Conservation (phyloP, 2,329 filamentous ascomycete species). For the Fusarium dlaminii region DNA sequence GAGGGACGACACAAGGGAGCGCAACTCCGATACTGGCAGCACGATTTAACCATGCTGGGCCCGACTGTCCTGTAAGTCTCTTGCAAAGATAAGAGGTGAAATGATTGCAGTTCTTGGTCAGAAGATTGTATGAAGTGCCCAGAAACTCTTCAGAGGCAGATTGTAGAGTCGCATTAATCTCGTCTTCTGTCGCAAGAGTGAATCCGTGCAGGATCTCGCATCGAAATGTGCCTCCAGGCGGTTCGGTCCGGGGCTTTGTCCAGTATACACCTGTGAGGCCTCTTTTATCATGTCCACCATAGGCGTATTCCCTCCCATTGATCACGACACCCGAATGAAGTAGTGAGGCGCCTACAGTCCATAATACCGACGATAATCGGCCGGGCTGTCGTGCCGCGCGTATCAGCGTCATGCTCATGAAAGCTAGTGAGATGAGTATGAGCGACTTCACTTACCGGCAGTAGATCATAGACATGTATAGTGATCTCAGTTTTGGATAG, state of each 20-base stretch:
- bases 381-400: slow-evolving; percentile 64
- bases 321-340: slow-evolving; percentile 87
- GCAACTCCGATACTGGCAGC: slow-evolving; percentile 85
- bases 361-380: slow-evolving; percentile 77
- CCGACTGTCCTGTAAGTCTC: slow-evolving; percentile 74
- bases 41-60: slow-evolving; percentile 81
- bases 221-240: slow-evolving; percentile 81
- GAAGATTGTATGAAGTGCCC: slow-evolving; percentile 80
- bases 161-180: slow-evolving; percentile 77
- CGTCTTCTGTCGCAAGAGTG: slow-evolving; percentile 72
- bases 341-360: slow-evolving; percentile 79
- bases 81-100: slow-evolving; percentile 82
- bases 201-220: slow-evolving; percentile 82
- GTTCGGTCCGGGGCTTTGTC: slow-evolving; percentile 76
- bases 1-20: slow-evolving; percentile 82
- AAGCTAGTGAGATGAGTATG: not conserved
- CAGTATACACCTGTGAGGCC: slow-evolving; percentile 83
- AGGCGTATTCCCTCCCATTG: slow-evolving; percentile 83
- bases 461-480: slow-evolving; percentile 81
- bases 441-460: slow-evolving; percentile 64
- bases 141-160: slow-evolving; percentile 76
- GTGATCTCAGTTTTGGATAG: slow-evolving; percentile 77
- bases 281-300: slow-evolving; percentile 79
- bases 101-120: slow-evolving; percentile 89
- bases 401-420: slow-evolving; percentile 23